phyloP scores from a whole-genome alignment of 306 rosid species.

The Glycine soja region DNA sequence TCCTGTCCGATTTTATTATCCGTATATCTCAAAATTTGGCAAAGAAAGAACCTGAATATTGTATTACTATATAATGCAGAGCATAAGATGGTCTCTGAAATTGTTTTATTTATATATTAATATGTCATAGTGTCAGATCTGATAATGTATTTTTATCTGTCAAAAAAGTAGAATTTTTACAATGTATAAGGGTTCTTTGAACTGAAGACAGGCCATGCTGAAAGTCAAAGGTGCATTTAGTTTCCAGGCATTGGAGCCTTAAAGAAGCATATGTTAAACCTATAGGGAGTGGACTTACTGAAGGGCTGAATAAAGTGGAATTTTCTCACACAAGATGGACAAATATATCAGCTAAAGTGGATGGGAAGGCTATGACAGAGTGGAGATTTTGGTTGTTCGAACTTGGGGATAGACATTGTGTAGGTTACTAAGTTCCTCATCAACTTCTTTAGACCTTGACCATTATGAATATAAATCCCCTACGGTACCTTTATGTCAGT shows the following conservation, averaged over 20 bases:
- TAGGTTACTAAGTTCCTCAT: conserved; percentile 53
- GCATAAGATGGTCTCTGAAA: conserved; percentile 26
- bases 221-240: conserved; percentile 14
- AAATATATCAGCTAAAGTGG: conserved; percentile 60
- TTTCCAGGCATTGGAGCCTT: conserved; percentile 85
- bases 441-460: not conserved
- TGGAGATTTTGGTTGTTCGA: conserved; percentile 86
- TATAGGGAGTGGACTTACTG: conserved; percentile 75
- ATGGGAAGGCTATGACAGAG: conserved; percentile 61
- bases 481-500: not conserved
- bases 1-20: not conserved
- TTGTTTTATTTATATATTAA: conserved; percentile 12
- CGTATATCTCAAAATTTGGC: not conserved
- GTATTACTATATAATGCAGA: not conserved
- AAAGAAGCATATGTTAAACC: conserved; percentile 96
- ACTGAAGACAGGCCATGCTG: not conserved
- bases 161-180: not conserved
- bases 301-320: conserved; percentile 71
- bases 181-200: conserved; percentile 4
- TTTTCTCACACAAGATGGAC: conserved; percentile 74
- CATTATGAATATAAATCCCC: conserved; percentile 3
- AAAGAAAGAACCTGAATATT: not conserved
- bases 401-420: conserved; percentile 76
- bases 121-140: not conserved
- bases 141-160: not conserved